Evolutionary conservation across 225 moss, liverwort and hornwort genomes (phyloP).

Genomic region (Ulota crispa): DNA sequence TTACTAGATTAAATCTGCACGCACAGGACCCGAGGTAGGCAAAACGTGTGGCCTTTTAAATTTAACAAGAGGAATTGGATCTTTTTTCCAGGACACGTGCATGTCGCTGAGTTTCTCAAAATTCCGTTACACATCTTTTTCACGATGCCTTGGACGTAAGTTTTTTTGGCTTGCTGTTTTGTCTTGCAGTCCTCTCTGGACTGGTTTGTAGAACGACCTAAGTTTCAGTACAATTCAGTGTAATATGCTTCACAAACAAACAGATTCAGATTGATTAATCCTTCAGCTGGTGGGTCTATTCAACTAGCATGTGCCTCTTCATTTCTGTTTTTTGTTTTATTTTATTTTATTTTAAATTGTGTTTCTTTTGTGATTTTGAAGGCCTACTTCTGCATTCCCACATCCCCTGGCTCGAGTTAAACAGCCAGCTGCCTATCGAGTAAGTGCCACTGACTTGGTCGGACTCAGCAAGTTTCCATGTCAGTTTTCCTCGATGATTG

Average conservation of each 20-base stretch:
- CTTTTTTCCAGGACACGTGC: slow-evolving; percentile 61
- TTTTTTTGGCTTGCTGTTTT: slow-evolving; percentile 17
- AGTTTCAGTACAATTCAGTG: background rate
- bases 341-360: background rate
- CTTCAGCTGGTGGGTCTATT: background rate
- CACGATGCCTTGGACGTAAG: slow-evolving; percentile 82
- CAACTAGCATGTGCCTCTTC: background rate
- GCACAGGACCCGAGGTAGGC: background rate
- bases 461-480: background rate
- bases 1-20: slow-evolving; percentile 6
- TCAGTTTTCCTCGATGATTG: background rate
- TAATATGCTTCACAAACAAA: background rate
- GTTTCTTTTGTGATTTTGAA: slow-evolving; percentile 31
- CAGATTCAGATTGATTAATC: background rate
- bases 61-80: slow-evolving; percentile 16
- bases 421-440: slow-evolving; percentile 63
- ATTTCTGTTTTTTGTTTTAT: background rate
- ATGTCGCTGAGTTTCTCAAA: slow-evolving; percentile 57
- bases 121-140: slow-evolving; percentile 70
- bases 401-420: slow-evolving; percentile 71
- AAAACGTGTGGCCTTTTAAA: background rate
- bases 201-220: background rate
- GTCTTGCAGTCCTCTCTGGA: slow-evolving; percentile 6
- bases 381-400: slow-evolving; percentile 64
- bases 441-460: slow-evolving; percentile 36